Base-by-base conservation (phyloP, 176 grass and related monocot species). In the Eragrostis nindensis region DNA sequence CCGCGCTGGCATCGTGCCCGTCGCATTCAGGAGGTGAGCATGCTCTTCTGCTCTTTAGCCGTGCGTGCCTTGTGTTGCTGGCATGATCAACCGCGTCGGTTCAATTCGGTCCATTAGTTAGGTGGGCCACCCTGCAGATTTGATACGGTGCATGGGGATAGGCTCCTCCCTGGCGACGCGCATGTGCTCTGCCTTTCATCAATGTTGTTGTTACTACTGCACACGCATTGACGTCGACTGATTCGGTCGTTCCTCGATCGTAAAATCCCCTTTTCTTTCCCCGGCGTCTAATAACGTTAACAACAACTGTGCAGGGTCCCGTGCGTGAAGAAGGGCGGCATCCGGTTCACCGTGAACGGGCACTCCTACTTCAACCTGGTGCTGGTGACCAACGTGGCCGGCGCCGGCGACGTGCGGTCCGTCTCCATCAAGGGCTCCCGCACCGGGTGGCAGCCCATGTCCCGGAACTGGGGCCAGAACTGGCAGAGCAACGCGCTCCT, bases 341-440 rank as follows among this genome's bases (percentile, higher is more conserved):
- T 91, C 84, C 62, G 89, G 42, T 91, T 91, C 89, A 66, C 44
- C 62, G 74, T 91, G 50, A 91, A 91, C 80, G 89, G 89, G 0
- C 89, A 87, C 85, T 91, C 89, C 62, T 91, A 91, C 85, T 91
- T 91, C 85, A 87, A 91, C 84, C 89, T 91, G 62, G 80, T 91
- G 76, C 79, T 87, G 69, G 84, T 87, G 46, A 90, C 88, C 13
- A 91, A 86, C 74, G 89, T 86, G 62, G 89, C 56, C 60, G 85
- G 89, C 69, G 76, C 85, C 66, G 89, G 89, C 75, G 85, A 80
- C 74, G 85, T 80, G 22, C 55, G 27, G 0, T 80, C 84, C 24
- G 84, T 91, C 5, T 70, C 80, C 50, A 80, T 91, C 89, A 79
- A 75, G 69, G 85, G 89, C 18, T 71, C 89, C 1, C 83, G 83